These are phyloP conservation scores for Coffea canephora DNA, from an alignment of 257 asterid species.

Conservation along the genomic window DNA sequence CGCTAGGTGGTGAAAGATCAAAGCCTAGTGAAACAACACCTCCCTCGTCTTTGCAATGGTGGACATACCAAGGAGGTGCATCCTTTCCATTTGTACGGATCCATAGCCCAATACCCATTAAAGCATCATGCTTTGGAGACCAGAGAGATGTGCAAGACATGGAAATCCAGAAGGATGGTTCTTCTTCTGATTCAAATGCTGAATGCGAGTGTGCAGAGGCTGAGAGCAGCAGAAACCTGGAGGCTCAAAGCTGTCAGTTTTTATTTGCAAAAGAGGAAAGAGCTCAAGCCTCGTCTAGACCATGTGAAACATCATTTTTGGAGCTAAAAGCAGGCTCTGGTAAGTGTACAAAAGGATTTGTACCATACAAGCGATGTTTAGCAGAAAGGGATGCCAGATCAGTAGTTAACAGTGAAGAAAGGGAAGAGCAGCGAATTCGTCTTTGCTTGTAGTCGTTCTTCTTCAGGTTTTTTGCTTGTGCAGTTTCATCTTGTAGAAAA, in stretches of 20 bases:
- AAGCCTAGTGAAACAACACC: constrained; percentile 1
- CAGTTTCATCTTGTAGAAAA: background rate
- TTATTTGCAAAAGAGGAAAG: constrained; percentile 19
- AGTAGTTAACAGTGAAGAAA: constrained; percentile 40
- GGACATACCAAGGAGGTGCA: constrained; percentile 27
- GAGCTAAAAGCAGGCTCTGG: constrained; percentile 30
- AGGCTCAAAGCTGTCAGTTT: constrained; percentile 27
- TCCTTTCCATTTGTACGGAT: constrained; percentile 32
- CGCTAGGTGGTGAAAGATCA: constrained; percentile 6
- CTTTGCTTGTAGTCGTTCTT: constrained; percentile 45
- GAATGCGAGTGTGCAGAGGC: constrained; percentile 31
- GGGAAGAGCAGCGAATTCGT: constrained; percentile 57
- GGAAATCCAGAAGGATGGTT: constrained; percentile 45
- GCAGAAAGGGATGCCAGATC: constrained; percentile 35
- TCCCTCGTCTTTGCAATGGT: constrained; percentile 37
- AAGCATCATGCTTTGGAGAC: constrained; percentile 23
- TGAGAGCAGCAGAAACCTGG: constrained; percentile 23
- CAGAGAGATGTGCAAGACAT: constrained; percentile 23
- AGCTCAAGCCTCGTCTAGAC: constrained; percentile 24
- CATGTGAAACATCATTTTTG: constrained; percentile 28
- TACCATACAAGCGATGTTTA: constrained; percentile 79
- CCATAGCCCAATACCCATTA: constrained; percentile 58
- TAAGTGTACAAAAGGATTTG: constrained; percentile 55
- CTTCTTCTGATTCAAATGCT: constrained; percentile 44
- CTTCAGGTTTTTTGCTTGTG: background rate